Evolutionary conservation across 225 moss, liverwort and hornwort species (phyloP).

Genomic region (Sphagnum contortum): DNA sequence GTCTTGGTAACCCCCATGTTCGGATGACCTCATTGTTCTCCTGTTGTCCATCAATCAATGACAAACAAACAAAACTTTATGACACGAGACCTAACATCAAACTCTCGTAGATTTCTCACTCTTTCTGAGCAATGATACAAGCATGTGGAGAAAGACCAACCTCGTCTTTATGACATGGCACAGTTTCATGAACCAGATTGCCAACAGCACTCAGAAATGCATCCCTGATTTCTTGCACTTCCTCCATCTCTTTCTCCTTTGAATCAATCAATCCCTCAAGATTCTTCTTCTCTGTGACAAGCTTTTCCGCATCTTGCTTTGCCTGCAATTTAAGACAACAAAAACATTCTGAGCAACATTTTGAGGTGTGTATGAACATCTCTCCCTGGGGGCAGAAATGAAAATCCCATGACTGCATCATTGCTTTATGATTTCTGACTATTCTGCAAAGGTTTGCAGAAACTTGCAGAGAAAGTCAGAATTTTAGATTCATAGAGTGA

Average conservation of each 20-base stretch:
- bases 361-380: too few relatives aligned
- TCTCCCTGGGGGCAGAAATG: too few relatives aligned
- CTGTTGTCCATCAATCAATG: constrained; percentile 6
- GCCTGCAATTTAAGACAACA: constrained; percentile 10
- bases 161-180: constrained; percentile 30
- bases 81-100: too few relatives aligned
- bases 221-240: constrained; percentile 19
- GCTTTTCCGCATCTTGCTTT: constrained; percentile 26
- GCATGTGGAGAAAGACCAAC: constrained; percentile 1
- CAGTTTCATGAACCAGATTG: constrained; percentile 43
- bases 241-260: constrained; percentile 18
- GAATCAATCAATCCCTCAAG: constrained; percentile 13
- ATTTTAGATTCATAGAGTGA: too few relatives aligned
- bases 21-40: constrained; percentile 23
- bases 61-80: neutral
- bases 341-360: too few relatives aligned
- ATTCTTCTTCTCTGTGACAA: constrained; percentile 14
- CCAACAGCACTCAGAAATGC: constrained; percentile 22
- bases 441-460: too few relatives aligned
- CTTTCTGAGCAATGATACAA: neutral
- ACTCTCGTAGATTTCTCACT: too few relatives aligned
- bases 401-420: too few relatives aligned
- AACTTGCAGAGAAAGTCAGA: too few relatives aligned
- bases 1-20: constrained; percentile 27
- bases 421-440: too few relatives aligned